phyloP scores from a whole-genome alignment of 495 filamentous ascomycete species.

The Neurospora sp. region DNA sequence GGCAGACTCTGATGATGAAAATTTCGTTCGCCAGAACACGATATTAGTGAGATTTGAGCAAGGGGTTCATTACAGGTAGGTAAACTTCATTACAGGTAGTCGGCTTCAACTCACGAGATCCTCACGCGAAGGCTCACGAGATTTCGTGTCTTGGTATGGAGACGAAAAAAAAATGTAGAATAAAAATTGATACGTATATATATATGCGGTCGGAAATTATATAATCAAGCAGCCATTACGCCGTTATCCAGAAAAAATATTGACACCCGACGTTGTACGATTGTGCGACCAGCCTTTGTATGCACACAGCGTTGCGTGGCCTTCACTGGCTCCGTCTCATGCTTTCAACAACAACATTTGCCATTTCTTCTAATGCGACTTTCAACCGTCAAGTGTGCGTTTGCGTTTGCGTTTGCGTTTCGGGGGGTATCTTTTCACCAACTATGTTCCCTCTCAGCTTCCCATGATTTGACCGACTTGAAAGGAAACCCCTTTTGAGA shows the following conservation, averaged over 20 bases:
- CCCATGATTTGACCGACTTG: neutral
- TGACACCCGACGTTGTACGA: neutral
- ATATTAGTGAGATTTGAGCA: neutral
- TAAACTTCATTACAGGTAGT: neutral
- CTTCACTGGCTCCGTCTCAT: neutral
- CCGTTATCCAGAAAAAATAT: neutral
- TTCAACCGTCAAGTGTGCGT: neutral
- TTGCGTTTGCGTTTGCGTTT: neutral
- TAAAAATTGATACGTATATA: neutral
- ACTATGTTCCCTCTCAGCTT: neutral
- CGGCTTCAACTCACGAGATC: neutral
- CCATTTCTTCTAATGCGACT: neutral
- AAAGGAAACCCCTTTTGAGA: neutral
- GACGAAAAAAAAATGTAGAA: neutral
- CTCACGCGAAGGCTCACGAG: neutral
- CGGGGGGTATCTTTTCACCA: neutral
- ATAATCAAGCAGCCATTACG: neutral
- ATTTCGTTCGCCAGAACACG: neutral
- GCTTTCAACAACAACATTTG: neutral
- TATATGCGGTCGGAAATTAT: neutral
- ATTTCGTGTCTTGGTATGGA: neutral
- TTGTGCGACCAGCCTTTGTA: neutral
- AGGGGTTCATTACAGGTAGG: neutral
- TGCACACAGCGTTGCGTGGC: neutral
- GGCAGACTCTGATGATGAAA: neutral